Base-by-base conservation (phyloP, 441 rosid genomes). In the Melastoma candidum region DNA sequence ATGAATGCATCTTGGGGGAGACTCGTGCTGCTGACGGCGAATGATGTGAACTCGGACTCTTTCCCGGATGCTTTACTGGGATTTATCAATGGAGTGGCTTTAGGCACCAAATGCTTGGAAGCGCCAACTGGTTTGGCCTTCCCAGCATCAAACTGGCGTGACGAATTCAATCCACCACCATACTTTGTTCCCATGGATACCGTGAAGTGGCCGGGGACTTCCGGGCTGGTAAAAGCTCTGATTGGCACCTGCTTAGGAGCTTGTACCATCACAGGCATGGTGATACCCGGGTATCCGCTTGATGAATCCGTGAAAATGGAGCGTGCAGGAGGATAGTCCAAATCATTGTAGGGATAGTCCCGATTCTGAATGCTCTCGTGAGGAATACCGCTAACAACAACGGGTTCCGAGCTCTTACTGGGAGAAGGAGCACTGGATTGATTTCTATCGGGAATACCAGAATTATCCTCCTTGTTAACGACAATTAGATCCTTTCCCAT, bases 401-500 rank as follows among this genome's bases (percentile, higher is more conserved):
- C 53, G 25, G 63, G 79, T 41, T 73, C 48, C 46, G 58, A 11
- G 36, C 22, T 48, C 52, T 48, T 71, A 48, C 53, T 49, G 52
- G 54, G 59, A 59, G 53, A 63, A 61, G 44, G 77, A 25, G 65
- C 49, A 61, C 43, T 17, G 24, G 73, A 58, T 49, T 51, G 87
- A 47, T 56, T 59, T 56, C 57, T 76, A 50, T 60, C 54, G 51
- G 77, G 71, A 58, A 61, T 32, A 22, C 77, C 59, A 27, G 72
- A 64, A 56, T 77, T 79, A 47, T 78, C 85, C 26, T 84, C 90
- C 71, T 84, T 75, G 78, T 72, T 88, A 54, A 92, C 78, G 68
- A 92, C 89, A 85, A 87, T 74, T 66, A 90, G 66, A 64, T 92
- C 80, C 77, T 92, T 92, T 2, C 98, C 98, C 98, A 92, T 92